Evolutionary conservation across 129 eudicot genomes (phyloP).

Genomic region (Deinandra increscens): DNA sequence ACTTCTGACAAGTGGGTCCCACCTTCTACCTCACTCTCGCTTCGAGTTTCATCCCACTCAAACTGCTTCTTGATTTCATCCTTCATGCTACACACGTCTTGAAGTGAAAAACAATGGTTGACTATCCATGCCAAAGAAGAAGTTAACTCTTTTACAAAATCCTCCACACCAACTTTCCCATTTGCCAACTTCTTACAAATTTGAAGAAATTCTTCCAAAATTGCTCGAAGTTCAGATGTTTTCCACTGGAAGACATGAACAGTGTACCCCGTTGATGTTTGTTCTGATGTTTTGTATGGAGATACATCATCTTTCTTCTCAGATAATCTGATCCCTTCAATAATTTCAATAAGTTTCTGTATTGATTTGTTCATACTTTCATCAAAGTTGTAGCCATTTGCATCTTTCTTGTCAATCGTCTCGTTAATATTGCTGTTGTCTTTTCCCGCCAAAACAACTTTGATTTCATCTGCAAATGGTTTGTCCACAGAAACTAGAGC

Average conservation of each 20-base stretch:
- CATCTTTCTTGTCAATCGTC: conserved; percentile 19
- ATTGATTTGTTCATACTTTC: conserved; percentile 42
- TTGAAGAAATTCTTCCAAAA: conserved; percentile 51
- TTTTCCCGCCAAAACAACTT: conserved; percentile 33
- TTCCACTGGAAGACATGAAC: conserved; percentile 86
- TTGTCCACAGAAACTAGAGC: conserved; percentile 56
- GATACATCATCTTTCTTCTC: conserved; percentile 27
- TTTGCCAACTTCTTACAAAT: conserved; percentile 47
- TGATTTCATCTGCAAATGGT: conserved; percentile 44
- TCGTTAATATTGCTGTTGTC: conserved; percentile 3
- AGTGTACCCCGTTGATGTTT: conserved; percentile 46
- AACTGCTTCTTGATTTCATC: conserved; percentile 63
- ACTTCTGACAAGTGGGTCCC: conserved; percentile 43
- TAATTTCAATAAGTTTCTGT: conserved; percentile 54
- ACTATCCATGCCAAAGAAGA: conserved; percentile 68
- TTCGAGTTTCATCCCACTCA: conserved; percentile 72
- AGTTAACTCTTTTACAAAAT: conserved; percentile 58
- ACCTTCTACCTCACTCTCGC: conserved; percentile 61
- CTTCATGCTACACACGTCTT: conserved; percentile 82
- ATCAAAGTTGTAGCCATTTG: conserved; percentile 16
- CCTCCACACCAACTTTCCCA: conserved; percentile 54
- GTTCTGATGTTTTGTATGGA: conserved; percentile 36
- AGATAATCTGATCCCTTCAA: conserved; percentile 55
- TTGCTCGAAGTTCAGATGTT: conserved; percentile 56
- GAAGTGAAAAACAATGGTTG: conserved; percentile 83